phyloP scores from a whole-genome alignment of 2,329 filamentous ascomycete genomes.

The Aureobasidium sp. region DNA sequence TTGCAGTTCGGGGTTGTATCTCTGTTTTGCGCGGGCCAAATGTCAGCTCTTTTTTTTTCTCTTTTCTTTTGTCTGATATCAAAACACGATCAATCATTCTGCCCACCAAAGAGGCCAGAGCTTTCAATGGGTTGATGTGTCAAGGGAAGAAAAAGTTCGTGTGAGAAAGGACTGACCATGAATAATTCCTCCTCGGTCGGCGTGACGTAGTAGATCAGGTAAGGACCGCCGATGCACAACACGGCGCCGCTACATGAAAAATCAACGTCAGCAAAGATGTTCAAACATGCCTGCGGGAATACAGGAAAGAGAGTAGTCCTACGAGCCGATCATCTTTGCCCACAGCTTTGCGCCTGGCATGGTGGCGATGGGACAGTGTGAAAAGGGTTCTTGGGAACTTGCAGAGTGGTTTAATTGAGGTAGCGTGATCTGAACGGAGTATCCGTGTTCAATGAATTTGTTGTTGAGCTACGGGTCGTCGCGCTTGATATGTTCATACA shows the following conservation, averaged over 20 bases:
- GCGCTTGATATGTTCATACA: not conserved
- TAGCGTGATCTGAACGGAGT: no score
- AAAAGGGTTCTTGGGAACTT: no score
- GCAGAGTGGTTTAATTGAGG: no score
- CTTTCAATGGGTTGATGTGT: not conserved
- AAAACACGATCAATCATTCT: not conserved
- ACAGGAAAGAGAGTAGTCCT: conserved; percentile 32
- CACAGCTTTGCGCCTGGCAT: conserved; percentile 44
- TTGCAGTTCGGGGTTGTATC: conserved; percentile 92
- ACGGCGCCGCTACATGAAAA: conserved; percentile 53
- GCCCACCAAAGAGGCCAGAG: not conserved
- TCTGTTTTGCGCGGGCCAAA: conserved; percentile 37
- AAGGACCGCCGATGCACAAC: conserved; percentile 76
- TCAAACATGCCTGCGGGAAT: not conserved
- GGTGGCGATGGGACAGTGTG: conserved; percentile 20
- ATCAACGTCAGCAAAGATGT: conserved; percentile 2
- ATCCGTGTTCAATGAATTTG: not conserved
- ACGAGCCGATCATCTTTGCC: conserved; percentile 67
- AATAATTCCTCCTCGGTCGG: conserved; percentile 91
- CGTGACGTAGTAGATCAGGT: conserved; percentile 68
- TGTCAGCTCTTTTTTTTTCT: conserved; percentile 15
- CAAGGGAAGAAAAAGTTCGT: not conserved
- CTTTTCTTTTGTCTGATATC: not conserved
- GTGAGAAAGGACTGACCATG: conserved; percentile 49
- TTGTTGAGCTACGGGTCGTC: not conserved